Percentiles rank a stretch among this genome's conserved stretches.
Evolutionary conservation across 2,329 filamentous ascomycete genomes (phyloP).

Genomic region (Fusarium palustre): DNA sequence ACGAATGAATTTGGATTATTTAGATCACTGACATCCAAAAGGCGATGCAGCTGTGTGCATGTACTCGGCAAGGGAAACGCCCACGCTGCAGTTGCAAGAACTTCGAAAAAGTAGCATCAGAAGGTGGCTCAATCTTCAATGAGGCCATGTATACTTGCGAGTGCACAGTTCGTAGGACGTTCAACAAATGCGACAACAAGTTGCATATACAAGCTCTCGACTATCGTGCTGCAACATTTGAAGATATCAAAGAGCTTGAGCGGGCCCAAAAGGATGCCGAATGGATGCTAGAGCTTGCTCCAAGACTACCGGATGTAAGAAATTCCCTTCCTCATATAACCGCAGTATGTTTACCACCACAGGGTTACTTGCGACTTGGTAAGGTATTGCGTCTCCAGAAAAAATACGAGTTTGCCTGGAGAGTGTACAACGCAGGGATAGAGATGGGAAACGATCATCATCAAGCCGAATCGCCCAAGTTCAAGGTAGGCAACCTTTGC

Average conservation of each 20-base stretch:
- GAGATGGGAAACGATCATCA: conserved; percentile 49
- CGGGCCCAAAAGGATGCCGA: conserved; percentile 56
- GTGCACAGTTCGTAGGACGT: conserved; percentile 53
- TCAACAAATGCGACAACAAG: conserved; percentile 54
- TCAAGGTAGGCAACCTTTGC: conserved; percentile 46
- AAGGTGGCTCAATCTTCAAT: conserved; percentile 54
- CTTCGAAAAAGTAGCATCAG: conserved; percentile 51
- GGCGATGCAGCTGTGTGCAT: conserved; percentile 54
- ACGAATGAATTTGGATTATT: too few species aligned
- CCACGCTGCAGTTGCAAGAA: conserved; percentile 56
- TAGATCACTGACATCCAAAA: conserved; percentile 31
- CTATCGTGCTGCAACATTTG: conserved; percentile 56
- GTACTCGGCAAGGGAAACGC: conserved; percentile 51
- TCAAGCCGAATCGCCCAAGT: conserved; percentile 47
- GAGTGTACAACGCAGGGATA: conserved; percentile 55
- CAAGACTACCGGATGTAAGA: conserved; percentile 55
- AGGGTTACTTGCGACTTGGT: conserved; percentile 59
- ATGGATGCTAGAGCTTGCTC: conserved; percentile 58
- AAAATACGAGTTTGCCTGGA: conserved; percentile 55
- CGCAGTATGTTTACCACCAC: conserved; percentile 13
- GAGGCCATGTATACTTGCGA: conserved; percentile 57
- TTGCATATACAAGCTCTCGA: conserved; percentile 57
- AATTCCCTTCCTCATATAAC: background rate
- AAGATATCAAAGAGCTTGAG: conserved; percentile 53
- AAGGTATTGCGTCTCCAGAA: conserved; percentile 55